Percentiles rank a stretch among this genome's conserved stretches.
These are phyloP conservation scores for Begonia masoniana DNA, from an alignment of 306 rosid genomes.

Conservation along the genomic window DNA sequence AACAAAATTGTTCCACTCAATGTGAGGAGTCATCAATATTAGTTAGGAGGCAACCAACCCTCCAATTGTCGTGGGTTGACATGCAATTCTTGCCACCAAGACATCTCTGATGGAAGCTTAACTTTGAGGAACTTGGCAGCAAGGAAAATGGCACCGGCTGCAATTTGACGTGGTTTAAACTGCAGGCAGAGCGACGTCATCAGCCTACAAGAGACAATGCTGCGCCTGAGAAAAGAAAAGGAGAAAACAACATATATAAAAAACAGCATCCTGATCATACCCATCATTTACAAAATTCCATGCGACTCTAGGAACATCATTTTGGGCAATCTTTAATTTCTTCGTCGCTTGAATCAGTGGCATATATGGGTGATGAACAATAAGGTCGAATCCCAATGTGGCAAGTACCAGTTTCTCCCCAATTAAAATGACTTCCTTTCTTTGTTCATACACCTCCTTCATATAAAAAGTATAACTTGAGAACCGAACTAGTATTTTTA, in stretches of 20 bases:
- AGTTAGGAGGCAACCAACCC: constrained; percentile 45
- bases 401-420: constrained; percentile 34
- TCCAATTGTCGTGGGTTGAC: constrained; percentile 29
- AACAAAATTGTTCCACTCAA: too few relatives aligned
- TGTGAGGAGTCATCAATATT: too few relatives aligned
- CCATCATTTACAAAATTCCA: constrained; percentile 46
- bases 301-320: constrained; percentile 42
- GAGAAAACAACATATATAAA: too few relatives aligned
- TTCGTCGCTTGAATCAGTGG: constrained; percentile 31
- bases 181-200: constrained; percentile 40
- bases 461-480: constrained; percentile 3
- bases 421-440: constrained; percentile 24
- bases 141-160: constrained; percentile 41
- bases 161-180: constrained; percentile 36
- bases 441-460: constrained; percentile 33
- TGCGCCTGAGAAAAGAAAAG: constrained; percentile 6
- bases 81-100: constrained; percentile 45
- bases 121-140: constrained; percentile 36
- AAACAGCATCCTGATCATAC: constrained; percentile 10
- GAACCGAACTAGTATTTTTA: neutral
- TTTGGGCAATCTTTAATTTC: constrained; percentile 17
- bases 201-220: constrained; percentile 25
- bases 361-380: constrained; percentile 35
- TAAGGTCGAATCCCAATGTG: constrained; percentile 32
- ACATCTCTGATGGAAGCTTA: constrained; percentile 28